Percentiles rank a stretch among this genome's conserved stretches.
Evolutionary conservation across 2,329 filamentous ascomycete species (phyloP).

Genomic region (Sclerotinia trifoliorum): DNA sequence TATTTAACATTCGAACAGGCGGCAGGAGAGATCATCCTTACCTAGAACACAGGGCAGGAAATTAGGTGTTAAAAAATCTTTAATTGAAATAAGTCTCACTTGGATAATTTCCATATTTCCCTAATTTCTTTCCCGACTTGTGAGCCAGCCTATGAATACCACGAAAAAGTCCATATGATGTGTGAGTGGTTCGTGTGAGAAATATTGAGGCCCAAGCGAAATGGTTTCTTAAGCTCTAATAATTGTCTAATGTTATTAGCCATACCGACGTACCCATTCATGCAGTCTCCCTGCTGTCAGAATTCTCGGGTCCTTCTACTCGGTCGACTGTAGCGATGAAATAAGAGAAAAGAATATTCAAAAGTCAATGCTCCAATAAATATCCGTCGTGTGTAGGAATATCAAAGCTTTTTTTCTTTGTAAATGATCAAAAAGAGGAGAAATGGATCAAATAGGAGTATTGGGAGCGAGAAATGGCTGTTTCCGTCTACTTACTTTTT

Average conservation of each 20-base stretch:
- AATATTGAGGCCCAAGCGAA: slow-evolving; percentile 11
- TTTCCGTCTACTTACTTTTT: slow-evolving; percentile 17
- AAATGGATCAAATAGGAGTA: slow-evolving; percentile 5
- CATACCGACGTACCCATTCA: background rate
- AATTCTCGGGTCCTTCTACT: slow-evolving; percentile 21
- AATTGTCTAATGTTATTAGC: background rate
- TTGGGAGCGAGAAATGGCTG: slow-evolving; percentile 10
- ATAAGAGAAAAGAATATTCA: slow-evolving; percentile 1
- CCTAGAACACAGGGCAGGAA: slow-evolving; percentile 4
- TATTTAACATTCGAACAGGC: background rate
- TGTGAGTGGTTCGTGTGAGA: background rate
- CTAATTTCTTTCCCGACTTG: background rate
- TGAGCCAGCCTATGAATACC: background rate
- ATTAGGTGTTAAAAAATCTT: background rate
- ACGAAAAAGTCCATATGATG: background rate
- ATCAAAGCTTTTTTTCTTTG: slow-evolving; percentile 1
- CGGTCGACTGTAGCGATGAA: slow-evolving; percentile 20
- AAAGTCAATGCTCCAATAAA: slow-evolving; percentile 13
- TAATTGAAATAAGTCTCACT: slow-evolving; percentile 5
- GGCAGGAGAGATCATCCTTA: background rate
- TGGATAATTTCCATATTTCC: background rate
- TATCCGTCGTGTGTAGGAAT: background rate
- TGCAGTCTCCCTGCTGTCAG: slow-evolving; percentile 20
- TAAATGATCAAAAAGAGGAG: background rate
- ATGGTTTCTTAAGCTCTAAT: background rate